phyloP scores from a whole-genome alignment of 176 grass and related monocot genomes.

The Triticum timopheevii region DNA sequence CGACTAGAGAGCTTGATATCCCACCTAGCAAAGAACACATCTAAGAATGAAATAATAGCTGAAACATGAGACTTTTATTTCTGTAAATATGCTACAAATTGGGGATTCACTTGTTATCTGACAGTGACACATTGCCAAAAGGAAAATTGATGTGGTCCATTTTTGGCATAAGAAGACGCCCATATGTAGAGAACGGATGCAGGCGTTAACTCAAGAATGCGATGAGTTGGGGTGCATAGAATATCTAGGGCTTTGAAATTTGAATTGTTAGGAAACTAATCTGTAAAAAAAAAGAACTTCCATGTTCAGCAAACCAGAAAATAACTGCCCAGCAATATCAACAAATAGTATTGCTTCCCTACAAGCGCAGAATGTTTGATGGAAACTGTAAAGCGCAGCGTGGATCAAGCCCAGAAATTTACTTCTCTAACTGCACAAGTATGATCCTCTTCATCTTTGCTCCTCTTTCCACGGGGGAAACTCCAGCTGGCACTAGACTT shows the following conservation, averaged over 20 bases:
- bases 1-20: not conserved
- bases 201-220: not conserved
- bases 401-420: constrained; percentile 30
- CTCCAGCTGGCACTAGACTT: constrained; percentile 93
- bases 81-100: not conserved
- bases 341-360: not conserved
- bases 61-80: not conserved
- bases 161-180: not conserved
- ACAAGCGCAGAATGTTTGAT: not conserved
- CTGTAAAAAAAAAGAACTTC: not conserved
- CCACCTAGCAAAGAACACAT: not conserved
- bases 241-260: not conserved
- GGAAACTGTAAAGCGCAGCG: constrained; percentile 4
- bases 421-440: constrained; percentile 93
- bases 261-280: not conserved
- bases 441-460: constrained; percentile 96
- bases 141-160: not conserved
- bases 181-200: not conserved
- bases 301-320: not conserved
- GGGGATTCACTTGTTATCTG: not conserved
- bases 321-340: not conserved
- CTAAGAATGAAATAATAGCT: not conserved
- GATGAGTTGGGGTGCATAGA: not conserved
- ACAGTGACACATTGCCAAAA: constrained; percentile 5
- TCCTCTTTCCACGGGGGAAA: constrained; percentile 96